Percentiles rank a stretch among this genome's conserved stretches.
Conservation (phyloP, 2,329 filamentous ascomycete genomes). For the Trichoderma guizhouense region DNA sequence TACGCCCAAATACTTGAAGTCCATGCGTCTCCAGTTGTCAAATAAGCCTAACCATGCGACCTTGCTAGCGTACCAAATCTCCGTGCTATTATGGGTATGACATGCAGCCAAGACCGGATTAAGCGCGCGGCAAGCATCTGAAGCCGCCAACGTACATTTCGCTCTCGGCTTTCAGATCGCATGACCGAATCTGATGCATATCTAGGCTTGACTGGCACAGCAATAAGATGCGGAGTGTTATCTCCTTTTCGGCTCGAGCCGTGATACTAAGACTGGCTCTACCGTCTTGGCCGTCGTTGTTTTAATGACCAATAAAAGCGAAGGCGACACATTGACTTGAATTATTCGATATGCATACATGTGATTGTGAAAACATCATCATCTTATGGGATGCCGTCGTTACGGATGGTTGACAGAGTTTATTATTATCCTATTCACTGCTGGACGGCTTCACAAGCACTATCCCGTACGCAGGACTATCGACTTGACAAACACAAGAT, state of each 20-base stretch:
- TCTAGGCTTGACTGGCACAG: neutral
- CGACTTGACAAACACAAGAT: neutral
- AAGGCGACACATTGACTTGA: neutral
- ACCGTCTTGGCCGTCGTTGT: neutral
- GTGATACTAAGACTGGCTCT: fast-evolving
- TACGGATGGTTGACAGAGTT: neutral
- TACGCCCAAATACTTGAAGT: neutral
- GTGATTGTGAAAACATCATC: neutral
- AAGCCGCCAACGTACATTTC: neutral
- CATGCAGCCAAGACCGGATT: neutral
- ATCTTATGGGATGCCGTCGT: neutral
- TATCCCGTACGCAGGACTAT: neutral
- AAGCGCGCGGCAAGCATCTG: neutral
- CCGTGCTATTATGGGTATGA: neutral
- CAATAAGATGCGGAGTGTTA: neutral
- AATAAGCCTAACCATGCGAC: neutral
- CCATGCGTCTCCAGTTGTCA: neutral
- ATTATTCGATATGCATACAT: neutral
- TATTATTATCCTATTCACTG: neutral
- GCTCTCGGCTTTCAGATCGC: neutral
- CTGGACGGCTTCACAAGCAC: neutral
- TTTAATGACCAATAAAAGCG: neutral
- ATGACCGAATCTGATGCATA: neutral
- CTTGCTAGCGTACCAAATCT: neutral
- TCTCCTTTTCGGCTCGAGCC: neutral